Conservation (phyloP, 805 yeast species). For the Myxozyma neotropica region DNA sequence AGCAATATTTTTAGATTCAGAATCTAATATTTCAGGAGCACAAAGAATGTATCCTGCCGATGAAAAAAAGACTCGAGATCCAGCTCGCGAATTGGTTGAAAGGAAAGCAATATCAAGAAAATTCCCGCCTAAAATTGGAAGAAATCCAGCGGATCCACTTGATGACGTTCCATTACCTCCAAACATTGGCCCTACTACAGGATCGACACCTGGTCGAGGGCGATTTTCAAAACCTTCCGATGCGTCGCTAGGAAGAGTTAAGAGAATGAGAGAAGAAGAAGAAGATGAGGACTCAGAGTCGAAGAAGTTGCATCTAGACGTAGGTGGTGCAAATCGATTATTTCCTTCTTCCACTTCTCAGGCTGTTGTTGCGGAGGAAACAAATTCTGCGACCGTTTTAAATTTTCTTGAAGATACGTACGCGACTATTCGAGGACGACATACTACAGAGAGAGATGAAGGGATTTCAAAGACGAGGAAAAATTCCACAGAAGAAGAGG, state of each 20-base stretch:
- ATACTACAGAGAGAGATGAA: background rate
- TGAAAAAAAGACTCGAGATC: constrained; percentile 21
- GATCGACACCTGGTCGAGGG: constrained; percentile 25
- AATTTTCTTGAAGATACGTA: background rate
- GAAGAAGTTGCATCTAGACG: constrained; percentile 21
- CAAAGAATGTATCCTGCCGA: constrained; percentile 3
- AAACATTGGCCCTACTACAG: constrained; percentile 9
- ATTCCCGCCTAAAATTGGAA: constrained; percentile 5
- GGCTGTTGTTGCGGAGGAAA: background rate
- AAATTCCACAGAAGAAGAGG: background rate
- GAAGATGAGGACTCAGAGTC: constrained; percentile 4
- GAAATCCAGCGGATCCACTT: constrained; percentile 20
- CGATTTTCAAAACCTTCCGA: background rate
- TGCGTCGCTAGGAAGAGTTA: constrained; percentile 11
- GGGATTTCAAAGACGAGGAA: background rate
- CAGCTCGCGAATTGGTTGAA: constrained; percentile 24
- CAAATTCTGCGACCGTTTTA: background rate
- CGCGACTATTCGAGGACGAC: background rate
- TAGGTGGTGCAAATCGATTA: background rate
- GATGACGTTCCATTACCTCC: constrained; percentile 25
- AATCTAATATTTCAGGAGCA: constrained; percentile 35
- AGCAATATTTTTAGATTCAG: constrained; percentile 35
- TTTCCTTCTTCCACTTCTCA: background rate
- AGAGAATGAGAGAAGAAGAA: constrained; percentile 22
- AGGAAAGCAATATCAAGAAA: constrained; percentile 11